A percentile compares a stretch with the other conserved stretches of the same genome.
phyloP scores from a whole-genome alignment of 2,329 filamentous ascomycete species.

The Laburnicola sp. region DNA sequence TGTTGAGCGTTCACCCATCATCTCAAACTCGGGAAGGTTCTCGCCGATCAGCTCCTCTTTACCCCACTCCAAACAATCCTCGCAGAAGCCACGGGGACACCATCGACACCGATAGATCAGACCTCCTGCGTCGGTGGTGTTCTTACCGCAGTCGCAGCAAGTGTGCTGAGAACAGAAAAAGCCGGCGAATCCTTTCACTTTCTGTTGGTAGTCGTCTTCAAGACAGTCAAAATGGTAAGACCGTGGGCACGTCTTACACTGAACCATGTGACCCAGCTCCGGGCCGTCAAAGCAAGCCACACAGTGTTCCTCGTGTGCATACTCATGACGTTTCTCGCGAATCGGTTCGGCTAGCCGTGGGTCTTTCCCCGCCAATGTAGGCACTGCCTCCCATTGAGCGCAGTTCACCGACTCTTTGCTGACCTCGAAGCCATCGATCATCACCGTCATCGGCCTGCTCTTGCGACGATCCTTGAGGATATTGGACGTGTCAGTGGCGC shows the following conservation, averaged over 20 bases:
- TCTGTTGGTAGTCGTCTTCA: slow-evolving; percentile 44
- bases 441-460: slow-evolving; percentile 62
- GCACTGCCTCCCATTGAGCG: slow-evolving; percentile 60
- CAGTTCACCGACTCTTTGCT: slow-evolving; percentile 60
- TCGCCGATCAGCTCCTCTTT: slow-evolving; percentile 55
- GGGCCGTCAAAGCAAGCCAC: slow-evolving; percentile 52
- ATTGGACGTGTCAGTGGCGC: slow-evolving; percentile 40
- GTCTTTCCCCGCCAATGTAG: slow-evolving; percentile 60
- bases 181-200: slow-evolving; percentile 48
- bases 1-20: slow-evolving; percentile 51
- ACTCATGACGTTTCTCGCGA: slow-evolving; percentile 52
- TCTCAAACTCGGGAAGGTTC: slow-evolving; percentile 56
- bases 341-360: slow-evolving; percentile 55
- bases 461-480: slow-evolving; percentile 54
- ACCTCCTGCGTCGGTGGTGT: slow-evolving; percentile 54
- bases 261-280: slow-evolving; percentile 52
- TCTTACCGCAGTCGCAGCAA: slow-evolving; percentile 58
- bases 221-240: slow-evolving; percentile 59
- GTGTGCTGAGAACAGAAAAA: slow-evolving; percentile 61
- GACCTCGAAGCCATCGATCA: slow-evolving; percentile 59
- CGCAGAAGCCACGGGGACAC: slow-evolving; percentile 61
- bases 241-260: slow-evolving; percentile 59
- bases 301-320: slow-evolving; percentile 57
- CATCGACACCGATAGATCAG: slow-evolving; percentile 58
- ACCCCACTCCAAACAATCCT: slow-evolving; percentile 61